Conservation (phyloP, 192 early-diverging fungal genomes). For the Jimgerdemannia flammicorona region DNA sequence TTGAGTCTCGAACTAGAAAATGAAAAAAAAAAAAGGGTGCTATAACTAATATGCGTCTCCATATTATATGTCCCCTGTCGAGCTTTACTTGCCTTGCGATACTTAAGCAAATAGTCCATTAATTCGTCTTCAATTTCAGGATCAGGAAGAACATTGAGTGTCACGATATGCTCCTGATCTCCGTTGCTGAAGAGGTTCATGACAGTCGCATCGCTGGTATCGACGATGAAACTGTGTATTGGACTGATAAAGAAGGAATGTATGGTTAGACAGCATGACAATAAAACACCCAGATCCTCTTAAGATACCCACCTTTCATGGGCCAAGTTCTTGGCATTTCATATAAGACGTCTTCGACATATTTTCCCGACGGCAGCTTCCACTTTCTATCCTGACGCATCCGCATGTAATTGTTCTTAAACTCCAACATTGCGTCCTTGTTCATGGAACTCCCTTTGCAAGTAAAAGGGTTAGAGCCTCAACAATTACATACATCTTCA, state of each 20-base stretch:
- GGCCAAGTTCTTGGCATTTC: slow-evolving; percentile 15
- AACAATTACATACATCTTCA: neutral
- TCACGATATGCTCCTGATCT: too few relatives aligned
- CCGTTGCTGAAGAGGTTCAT: too few relatives aligned
- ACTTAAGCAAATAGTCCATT: too few relatives aligned
- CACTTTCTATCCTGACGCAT: slow-evolving; percentile 19
- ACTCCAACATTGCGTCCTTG: slow-evolving; percentile 7
- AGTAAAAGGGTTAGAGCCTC: neutral
- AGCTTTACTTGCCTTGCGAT: too few relatives aligned
- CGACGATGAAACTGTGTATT: neutral
- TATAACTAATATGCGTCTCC: too few relatives aligned
- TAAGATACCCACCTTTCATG: slow-evolving; percentile 21
- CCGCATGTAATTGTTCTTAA: slow-evolving; percentile 15
- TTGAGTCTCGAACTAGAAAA: too few relatives aligned
- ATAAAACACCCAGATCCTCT: slow-evolving; percentile 8
- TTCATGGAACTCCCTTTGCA: neutral
- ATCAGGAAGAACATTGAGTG: too few relatives aligned
- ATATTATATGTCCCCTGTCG: too few relatives aligned
- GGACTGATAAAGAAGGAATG: slow-evolving; percentile 19
- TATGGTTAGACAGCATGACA: slow-evolving; percentile 11
- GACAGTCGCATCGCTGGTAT: too few relatives aligned
- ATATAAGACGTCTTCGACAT: slow-evolving; percentile 25
- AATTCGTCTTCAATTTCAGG: too few relatives aligned
- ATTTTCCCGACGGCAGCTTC: slow-evolving; percentile 18
- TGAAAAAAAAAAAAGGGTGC: too few relatives aligned